Evolutionary conservation across 345 rosid genomes (phyloP).

Genomic region (Gossypium australe): DNA sequence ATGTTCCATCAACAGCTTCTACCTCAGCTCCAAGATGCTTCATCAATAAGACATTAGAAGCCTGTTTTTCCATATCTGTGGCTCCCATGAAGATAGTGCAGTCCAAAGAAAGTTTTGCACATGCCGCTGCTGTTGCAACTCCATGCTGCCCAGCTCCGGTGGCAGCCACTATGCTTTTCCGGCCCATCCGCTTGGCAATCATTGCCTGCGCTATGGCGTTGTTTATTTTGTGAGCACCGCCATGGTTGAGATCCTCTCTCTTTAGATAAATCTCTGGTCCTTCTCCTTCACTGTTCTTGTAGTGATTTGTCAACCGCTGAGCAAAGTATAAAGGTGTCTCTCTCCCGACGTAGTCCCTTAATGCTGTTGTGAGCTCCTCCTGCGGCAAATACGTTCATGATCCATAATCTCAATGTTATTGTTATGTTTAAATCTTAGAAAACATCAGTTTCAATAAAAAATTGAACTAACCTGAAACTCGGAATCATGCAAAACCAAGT

Average conservation of each 20-base stretch:
- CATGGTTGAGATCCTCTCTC: conserved; percentile 78
- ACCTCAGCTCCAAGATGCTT: conserved; percentile 65
- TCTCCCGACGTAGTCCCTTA: conserved; percentile 78
- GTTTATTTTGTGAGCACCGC: conserved; percentile 79
- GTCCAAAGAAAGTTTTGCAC: conserved; percentile 60
- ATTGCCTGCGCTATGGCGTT: conserved; percentile 85
- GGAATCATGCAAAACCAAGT: not conserved
- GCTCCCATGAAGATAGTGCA: conserved; percentile 74
- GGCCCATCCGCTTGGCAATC: conserved; percentile 75
- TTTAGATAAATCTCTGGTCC: conserved; percentile 79
- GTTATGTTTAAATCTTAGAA: too few relatives aligned
- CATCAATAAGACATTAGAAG: conserved; percentile 56
- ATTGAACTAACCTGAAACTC: not conserved
- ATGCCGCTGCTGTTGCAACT: conserved; percentile 81
- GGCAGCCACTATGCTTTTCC: conserved; percentile 46
- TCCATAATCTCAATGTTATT: not conserved
- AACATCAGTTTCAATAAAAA: not conserved
- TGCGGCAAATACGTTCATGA: not conserved
- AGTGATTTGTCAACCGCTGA: conserved; percentile 53
- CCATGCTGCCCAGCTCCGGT: conserved; percentile 94
- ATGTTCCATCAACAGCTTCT: conserved; percentile 46
- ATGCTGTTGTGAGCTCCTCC: conserved; percentile 55
- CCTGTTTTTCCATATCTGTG: conserved; percentile 56
- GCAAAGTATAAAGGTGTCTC: conserved; percentile 82
- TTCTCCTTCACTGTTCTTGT: conserved; percentile 40